Evolutionary conservation across 2,329 filamentous ascomycete species (phyloP), one percentile per base, ranked within the genome.

Genomic region (Magnaporthiopsis poae): DNA sequence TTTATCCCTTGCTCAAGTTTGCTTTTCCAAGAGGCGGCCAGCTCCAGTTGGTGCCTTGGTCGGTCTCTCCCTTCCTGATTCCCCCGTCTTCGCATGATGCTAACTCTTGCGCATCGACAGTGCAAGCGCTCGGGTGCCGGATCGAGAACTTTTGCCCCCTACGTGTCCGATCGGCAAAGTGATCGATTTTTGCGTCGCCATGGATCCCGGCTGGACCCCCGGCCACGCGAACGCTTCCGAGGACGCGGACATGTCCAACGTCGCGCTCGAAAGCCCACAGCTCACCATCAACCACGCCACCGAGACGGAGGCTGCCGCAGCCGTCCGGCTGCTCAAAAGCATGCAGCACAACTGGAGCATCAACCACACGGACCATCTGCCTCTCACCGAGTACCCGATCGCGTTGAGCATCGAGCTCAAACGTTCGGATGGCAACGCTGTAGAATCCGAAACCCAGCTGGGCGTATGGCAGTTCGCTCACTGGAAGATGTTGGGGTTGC

Each of bases 341-440:
- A 12, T 3, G 35, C 35, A 36, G 35, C 35, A 36, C 35, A 36
- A 36, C 35, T 1, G n/a, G 35, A 36, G 35, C 35, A 33, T 62
- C 35, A 62, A 62, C 60, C 60, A 62, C 29, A 62, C 60, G 15
- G 60, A 62, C 35, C 35, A 62, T 29, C 60, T 21, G 35, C 60
- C 60, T 62, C 35, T 35, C 31, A 21, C 60, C 18, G n/a, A 62
- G 35, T 62, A 15, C 29, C 60, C 60, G 29, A 62, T 62, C 60
- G 60, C 60, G 60, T 33, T 62, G 60, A 62, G 60, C 35, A 62
- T 62, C 12, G 60, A 35, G 35, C 31, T 62, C 60, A 62, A 62
- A 29, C 60, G 60, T 62, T n/a, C 29, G 60, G 35, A n/a, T n/a
- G 60, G 60, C 60, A 33, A 62, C 35, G 35, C 29, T 15, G 60